phyloP scores from a whole-genome alignment of 352 stramenopile genomes.

The Phytophthora syringae region DNA sequence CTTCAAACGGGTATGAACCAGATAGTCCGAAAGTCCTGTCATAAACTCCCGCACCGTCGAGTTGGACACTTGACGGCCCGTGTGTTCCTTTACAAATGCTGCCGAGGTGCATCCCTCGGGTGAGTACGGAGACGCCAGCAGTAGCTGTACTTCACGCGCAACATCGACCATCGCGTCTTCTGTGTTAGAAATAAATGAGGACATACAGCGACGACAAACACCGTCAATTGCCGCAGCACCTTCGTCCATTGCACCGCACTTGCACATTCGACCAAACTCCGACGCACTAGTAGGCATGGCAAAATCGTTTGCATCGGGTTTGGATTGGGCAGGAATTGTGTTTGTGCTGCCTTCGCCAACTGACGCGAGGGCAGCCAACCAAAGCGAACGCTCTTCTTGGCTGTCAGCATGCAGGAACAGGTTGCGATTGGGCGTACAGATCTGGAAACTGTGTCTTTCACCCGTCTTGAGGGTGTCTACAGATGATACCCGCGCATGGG shows the following conservation, averaged over 20 bases:
- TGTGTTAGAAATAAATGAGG: constrained; percentile 83
- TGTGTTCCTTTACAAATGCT: constrained; percentile 77
- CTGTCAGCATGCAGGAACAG: constrained; percentile 85
- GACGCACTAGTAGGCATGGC: constrained; percentile 35
- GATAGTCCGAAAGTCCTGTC: constrained; percentile 78
- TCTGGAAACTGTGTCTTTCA: constrained; percentile 83
- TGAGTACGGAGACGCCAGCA: constrained; percentile 85
- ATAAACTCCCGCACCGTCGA: constrained; percentile 77
- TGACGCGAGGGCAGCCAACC: constrained; percentile 73
- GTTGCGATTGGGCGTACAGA: constrained; percentile 61
- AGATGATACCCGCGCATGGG: constrained; percentile 55
- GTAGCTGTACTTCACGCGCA: constrained; percentile 79
- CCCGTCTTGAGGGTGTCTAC: constrained; percentile 85
- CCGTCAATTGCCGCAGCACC: constrained; percentile 43
- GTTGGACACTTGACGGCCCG: constrained; percentile 52
- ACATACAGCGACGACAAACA: constrained; percentile 71
- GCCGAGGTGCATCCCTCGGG: constrained; percentile 80
- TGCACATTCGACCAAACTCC: constrained; percentile 64
- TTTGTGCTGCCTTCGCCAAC: constrained; percentile 49
- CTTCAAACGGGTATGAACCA: constrained; percentile 84
- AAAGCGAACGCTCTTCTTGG: constrained; percentile 84
- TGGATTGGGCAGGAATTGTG: constrained; percentile 21
- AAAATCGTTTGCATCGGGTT: constrained; percentile 33
- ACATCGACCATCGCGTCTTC: constrained; percentile 80
- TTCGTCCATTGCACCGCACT: constrained; percentile 47